Evolutionary conservation across 192 early-diverging fungal species (phyloP), one percentile per base, ranked within the genome.

Genomic region (Rhizophagus sp.): DNA sequence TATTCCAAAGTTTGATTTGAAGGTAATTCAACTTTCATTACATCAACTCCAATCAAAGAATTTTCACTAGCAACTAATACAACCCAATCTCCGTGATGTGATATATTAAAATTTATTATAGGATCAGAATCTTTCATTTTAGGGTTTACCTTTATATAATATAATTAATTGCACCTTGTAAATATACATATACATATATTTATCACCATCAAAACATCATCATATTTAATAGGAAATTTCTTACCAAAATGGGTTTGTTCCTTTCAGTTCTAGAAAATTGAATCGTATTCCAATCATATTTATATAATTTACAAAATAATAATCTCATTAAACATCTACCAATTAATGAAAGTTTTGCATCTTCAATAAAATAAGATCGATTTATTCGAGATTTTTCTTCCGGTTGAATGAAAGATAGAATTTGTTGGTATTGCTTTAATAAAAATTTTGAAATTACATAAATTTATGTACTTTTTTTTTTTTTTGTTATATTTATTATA

Each of bases 51-150:
- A 15, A 87, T 74, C 10, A 50, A 71, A 52, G 80, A 44, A 74
- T 75, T 50, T 33, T 50, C 75, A 79, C 78, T 66, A 15, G 88
- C 86, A 41, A 84, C 88, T 9, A 89, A 77, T n/a, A 89, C 85
- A 44, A 90, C 89, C 87, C 88, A 91, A 75, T 88, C 86, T 4
- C 89, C 90, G 79, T 91, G 88, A 83, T 91, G 87, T 4, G 90
- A 90, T 41, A 89, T 79, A 78, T 90, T 91, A 79, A 90, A 90
- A 62, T 72, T 64, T 15, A 52, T 62, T 62, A 27, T 4, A 33
- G 2, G 22, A 57, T 71, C 52, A 13, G 12, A 69, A 50, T 73
- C 47, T 41, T 41, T 41, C 39, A 41, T 41, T 7, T 41, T 41
- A 4, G 71, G 71, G 10, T 57, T 57, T 12, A 73, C 24, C 71